These are phyloP conservation scores for Sporothrix pseudoabietina DNA, from an alignment of 2,329 filamentous ascomycete species.

Conservation along the genomic window DNA sequence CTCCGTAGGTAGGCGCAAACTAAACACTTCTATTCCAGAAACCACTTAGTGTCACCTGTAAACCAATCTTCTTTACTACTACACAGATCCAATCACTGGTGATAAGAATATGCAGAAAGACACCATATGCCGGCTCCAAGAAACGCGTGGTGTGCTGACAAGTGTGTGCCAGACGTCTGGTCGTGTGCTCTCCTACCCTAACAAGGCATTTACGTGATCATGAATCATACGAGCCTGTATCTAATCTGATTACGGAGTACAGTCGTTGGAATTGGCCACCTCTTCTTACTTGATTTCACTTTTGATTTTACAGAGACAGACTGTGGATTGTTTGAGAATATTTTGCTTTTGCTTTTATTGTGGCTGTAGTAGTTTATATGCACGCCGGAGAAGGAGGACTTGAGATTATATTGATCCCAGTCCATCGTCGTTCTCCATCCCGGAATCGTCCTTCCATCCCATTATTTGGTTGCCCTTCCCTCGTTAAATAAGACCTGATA, in stretches of 20 bases:
- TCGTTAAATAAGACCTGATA: background rate
- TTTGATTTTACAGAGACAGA: background rate
- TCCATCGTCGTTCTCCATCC: background rate
- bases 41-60: background rate
- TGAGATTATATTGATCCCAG: background rate
- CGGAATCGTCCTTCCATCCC: background rate
- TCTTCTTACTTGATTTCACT: too few species aligned
- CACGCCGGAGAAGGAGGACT: background rate
- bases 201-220: background rate
- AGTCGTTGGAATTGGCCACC: too few species aligned
- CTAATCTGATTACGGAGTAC: too few species aligned
- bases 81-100: too few species aligned
- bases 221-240: too few species aligned
- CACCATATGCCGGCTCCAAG: too few species aligned
- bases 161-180: background rate
- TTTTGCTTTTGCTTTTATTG: slow-evolving; percentile 9
- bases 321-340: background rate
- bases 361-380: background rate
- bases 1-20: background rate
- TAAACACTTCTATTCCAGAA: background rate
- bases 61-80: too few species aligned
- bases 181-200: background rate
- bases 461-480: background rate
- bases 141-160: too few species aligned
- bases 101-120: too few species aligned